Conservation (phyloP, 495 filamentous ascomycete genomes). For the Glutinoglossum americanum region DNA sequence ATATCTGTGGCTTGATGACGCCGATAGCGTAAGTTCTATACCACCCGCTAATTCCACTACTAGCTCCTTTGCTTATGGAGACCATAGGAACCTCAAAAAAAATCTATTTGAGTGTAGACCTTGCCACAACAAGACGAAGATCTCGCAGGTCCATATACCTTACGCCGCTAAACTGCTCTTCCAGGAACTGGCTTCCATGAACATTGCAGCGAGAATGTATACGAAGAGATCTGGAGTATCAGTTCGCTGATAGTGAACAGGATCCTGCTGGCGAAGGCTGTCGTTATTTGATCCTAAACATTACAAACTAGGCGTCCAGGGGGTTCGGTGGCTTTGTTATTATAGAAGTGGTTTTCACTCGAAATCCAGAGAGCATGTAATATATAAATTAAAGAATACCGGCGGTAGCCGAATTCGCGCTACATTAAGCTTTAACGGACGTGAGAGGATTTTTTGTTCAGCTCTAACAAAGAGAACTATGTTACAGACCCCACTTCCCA, state of each 20-base stretch:
- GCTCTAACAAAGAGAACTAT: neutral
- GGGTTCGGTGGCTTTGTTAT: neutral
- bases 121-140: constrained; percentile 95
- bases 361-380: neutral
- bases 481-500: neutral
- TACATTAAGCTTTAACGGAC: neutral
- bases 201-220: constrained; percentile 93
- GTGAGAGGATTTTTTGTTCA: neutral
- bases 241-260: neutral
- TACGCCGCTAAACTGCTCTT: constrained; percentile 97
- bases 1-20: constrained; percentile 97
- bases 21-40: constrained; percentile 73
- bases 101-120: constrained; percentile 88
- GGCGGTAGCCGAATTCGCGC: neutral
- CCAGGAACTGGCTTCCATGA: constrained; percentile 95
- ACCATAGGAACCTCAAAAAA: constrained; percentile 69
- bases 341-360: neutral
- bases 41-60: neutral
- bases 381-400: neutral
- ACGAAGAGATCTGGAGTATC: constrained; percentile 43
- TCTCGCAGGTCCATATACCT: constrained; percentile 90
- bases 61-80: constrained; percentile 10
- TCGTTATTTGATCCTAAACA: neutral
- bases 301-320: neutral
- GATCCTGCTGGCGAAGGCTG: neutral